These are phyloP conservation scores for Cladophialophora yegresii DNA, from an alignment of 2,329 filamentous ascomycete species.

Conservation along the genomic window DNA sequence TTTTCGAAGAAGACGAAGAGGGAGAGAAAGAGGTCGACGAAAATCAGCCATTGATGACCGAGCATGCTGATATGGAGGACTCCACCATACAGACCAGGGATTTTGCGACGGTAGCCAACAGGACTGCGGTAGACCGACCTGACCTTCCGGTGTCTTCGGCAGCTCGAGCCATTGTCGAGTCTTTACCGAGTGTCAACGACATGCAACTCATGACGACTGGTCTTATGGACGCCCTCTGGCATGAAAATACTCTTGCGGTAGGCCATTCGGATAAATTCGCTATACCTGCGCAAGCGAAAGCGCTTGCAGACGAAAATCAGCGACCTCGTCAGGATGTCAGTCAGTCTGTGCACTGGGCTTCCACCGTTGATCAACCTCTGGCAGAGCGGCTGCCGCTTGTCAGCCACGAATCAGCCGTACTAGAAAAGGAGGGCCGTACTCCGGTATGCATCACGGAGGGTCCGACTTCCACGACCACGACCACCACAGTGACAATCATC, in stretches of 20 bases:
- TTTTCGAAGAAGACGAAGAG: constrained; percentile 28
- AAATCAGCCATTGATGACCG: constrained; percentile 15
- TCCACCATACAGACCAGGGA: not conserved
- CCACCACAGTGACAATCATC: constrained; percentile 4
- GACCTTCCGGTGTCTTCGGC: constrained; percentile 4
- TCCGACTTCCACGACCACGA: not conserved
- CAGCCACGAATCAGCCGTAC: not conserved
- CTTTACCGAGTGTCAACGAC: not conserved
- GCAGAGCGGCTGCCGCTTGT: not conserved
- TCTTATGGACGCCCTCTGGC: not conserved
- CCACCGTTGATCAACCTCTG: not conserved
- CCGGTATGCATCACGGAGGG: not conserved
- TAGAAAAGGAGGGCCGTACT: not conserved
- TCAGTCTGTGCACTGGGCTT: not conserved
- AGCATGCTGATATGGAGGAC: not conserved
- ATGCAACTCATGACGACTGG: not conserved
- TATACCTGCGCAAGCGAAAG: constrained; percentile 14
- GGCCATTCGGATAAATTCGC: constrained; percentile 16
- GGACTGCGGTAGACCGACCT: constrained; percentile 2
- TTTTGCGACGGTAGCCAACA: not conserved
- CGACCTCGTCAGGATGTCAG: not conserved
- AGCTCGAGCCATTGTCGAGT: constrained; percentile 9
- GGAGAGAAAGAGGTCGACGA: constrained; percentile 13
- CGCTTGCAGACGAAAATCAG: constrained; percentile 6
- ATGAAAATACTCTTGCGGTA: not conserved